Evolutionary conservation across 2,329 filamentous ascomycete species (phyloP).

Genomic region (Alternaria brassicae): DNA sequence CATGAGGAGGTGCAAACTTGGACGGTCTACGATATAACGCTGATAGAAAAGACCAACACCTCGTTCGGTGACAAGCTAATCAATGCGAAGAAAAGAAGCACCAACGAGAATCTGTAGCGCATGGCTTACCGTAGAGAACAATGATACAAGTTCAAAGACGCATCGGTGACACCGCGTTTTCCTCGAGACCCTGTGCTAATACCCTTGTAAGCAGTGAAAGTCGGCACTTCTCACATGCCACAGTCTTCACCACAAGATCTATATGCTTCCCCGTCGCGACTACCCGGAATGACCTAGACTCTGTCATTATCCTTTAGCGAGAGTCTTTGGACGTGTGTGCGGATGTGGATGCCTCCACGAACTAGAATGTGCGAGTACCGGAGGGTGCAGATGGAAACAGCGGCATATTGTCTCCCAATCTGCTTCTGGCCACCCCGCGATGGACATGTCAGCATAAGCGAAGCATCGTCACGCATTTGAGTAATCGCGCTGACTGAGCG

Average conservation of each 20-base stretch:
- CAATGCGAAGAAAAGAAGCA: neutral
- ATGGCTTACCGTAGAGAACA: neutral
- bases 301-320: no score
- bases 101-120: neutral
- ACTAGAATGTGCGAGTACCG: no score
- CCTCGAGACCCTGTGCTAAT: neutral
- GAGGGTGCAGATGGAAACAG: no score
- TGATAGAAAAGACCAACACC: slow-evolving; percentile 2
- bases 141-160: neutral
- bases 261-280: neutral
- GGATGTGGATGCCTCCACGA: neutral
- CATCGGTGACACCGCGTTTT: neutral
- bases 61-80: neutral
- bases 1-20: neutral
- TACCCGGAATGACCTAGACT: neutral
- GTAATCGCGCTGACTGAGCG: no score
- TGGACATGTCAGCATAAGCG: no score
- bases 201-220: neutral
- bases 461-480: no score
- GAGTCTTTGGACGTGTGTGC: neutral
- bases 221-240: neutral
- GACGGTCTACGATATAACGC: slow-evolving; percentile 1
- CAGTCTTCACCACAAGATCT: neutral
- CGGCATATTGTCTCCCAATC: no score
- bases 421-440: no score